A percentile compares a stretch with the other conserved stretches of the same genome.
These are phyloP conservation scores for Aspergillus versicolor DNA, from an alignment of 2,329 filamentous ascomycete genomes.

Conservation along the genomic window DNA sequence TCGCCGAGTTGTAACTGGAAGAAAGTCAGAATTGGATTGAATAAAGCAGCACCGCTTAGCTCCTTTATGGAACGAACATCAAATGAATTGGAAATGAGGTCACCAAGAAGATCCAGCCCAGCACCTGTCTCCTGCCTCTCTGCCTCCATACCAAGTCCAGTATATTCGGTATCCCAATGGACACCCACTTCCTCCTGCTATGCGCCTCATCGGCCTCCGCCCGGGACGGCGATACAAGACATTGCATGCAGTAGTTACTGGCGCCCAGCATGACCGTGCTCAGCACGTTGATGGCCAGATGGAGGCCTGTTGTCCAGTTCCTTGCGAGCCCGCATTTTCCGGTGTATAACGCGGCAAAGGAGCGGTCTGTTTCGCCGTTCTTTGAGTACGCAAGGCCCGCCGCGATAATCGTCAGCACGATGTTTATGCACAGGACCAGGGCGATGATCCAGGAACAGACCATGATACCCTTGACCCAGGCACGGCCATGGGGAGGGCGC, in stretches of 20 bases:
- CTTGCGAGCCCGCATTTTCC: constrained; percentile 12
- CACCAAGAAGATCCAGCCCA: neutral
- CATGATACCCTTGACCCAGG: constrained; percentile 12
- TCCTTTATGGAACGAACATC: neutral
- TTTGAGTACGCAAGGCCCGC: constrained; percentile 4
- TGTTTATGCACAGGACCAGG: constrained; percentile 8
- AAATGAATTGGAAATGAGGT: constrained; percentile 7
- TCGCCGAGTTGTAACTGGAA: constrained; percentile 8
- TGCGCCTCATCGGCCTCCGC: constrained; percentile 52
- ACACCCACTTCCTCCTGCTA: constrained; percentile 39
- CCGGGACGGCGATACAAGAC: constrained; percentile 51
- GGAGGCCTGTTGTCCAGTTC: constrained; percentile 27
- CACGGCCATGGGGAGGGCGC: neutral
- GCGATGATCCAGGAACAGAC: constrained; percentile 5
- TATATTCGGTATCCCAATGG: constrained; percentile 38
- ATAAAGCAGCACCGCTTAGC: neutral
- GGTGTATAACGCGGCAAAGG: constrained; percentile 7
- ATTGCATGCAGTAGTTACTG: constrained; percentile 55
- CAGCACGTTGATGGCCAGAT: constrained; percentile 51
- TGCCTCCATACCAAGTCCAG: neutral
- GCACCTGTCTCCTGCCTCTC: neutral
- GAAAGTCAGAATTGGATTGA: neutral
- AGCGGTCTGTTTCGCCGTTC: neutral
- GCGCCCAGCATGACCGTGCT: constrained; percentile 47
- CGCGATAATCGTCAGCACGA: constrained; percentile 12